Conservation (phyloP, 2,329 filamentous ascomycete species). For the Pseudogymnoascus sp. region DNA sequence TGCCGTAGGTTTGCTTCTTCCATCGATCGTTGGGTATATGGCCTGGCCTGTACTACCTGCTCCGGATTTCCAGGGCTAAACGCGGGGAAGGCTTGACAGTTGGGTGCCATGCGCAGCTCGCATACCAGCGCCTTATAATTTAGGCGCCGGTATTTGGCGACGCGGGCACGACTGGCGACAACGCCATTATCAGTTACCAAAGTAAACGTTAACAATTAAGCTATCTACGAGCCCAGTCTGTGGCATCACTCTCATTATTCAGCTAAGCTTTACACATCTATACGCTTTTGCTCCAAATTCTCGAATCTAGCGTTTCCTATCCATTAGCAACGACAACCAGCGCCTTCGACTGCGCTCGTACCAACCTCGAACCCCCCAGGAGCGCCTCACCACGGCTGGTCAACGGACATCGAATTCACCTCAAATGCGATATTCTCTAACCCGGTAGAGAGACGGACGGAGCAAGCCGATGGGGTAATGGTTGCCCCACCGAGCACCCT, state of each 20-base stretch:
- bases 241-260: constrained; percentile 6
- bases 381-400: background rate
- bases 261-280: background rate
- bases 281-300: background rate
- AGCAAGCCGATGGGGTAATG: constrained; percentile 28
- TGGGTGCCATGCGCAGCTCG: background rate
- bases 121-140: background rate
- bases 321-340: background rate
- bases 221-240: background rate
- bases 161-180: constrained; percentile 7
- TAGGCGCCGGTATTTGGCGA: background rate
- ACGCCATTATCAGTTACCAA: constrained; percentile 8
- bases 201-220: constrained; percentile 7
- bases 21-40: background rate
- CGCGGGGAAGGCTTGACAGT: background rate
- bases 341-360: background rate
- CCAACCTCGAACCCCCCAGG: background rate
- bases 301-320: background rate
- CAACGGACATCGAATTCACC: background rate
- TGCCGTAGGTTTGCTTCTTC: background rate
- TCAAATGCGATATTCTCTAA: constrained; percentile 3
- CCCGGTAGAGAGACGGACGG: constrained; percentile 4
- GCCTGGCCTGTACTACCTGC: background rate
- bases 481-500: constrained; percentile 39
- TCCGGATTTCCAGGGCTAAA: background rate